Evolutionary conservation across 257 asterid genomes (phyloP).

Genomic region (Oldenlandia corymbosa): DNA sequence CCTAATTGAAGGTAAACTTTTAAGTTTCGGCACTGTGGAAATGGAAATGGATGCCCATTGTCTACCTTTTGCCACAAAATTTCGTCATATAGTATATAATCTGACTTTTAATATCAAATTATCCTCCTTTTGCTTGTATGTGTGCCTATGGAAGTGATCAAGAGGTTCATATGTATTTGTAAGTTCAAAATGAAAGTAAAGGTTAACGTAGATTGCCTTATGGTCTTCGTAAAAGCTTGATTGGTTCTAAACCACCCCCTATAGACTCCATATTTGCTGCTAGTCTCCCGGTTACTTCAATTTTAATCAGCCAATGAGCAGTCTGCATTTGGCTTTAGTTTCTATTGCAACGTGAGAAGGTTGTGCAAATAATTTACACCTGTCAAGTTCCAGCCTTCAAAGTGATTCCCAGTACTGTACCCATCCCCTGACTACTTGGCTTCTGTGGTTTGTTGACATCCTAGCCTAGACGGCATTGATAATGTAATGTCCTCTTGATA

Average conservation of each 20-base stretch:
- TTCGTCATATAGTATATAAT: neutral
- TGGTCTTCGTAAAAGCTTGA: neutral
- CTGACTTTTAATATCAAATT: neutral
- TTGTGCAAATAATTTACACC: too few relatives aligned
- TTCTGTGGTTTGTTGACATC: neutral
- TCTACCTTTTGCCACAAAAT: neutral
- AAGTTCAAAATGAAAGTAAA: neutral
- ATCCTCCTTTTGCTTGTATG: neutral
- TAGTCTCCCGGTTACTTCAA: neutral
- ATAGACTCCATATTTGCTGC: too few relatives aligned
- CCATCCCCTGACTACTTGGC: too few relatives aligned
- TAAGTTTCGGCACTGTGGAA: neutral
- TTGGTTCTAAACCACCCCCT: neutral
- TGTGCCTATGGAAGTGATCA: neutral
- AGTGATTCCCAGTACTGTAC: neutral
- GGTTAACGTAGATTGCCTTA: neutral
- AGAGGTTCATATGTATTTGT: neutral
- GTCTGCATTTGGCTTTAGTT: neutral
- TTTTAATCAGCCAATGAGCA: neutral
- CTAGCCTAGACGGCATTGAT: neutral
- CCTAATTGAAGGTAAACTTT: conserved; percentile 66
- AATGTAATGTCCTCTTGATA: neutral
- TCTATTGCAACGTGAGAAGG: too few relatives aligned
- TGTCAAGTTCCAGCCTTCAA: neutral
- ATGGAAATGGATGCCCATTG: conserved; percentile 2